Evolutionary conservation across 768 basidiomycete species (phyloP).

Genomic region (Russula sp.): DNA sequence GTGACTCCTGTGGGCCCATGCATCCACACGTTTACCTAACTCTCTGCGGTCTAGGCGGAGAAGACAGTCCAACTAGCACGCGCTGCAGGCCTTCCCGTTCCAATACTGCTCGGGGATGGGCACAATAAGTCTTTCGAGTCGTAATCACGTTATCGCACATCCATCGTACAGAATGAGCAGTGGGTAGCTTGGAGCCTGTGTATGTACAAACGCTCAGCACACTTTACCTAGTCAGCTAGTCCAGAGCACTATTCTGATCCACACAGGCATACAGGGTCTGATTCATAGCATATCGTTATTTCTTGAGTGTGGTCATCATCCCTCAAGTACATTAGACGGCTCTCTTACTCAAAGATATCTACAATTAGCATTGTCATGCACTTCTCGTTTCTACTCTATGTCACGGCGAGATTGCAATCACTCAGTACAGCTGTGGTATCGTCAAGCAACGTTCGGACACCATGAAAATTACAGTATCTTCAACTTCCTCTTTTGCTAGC

Average conservation of each 20-base stretch:
- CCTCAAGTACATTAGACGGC: not conserved
- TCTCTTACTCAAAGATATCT: not conserved
- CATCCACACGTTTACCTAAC: not conserved
- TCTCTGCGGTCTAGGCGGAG: constrained; percentile 6
- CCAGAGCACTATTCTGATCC: not conserved
- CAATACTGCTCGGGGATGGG: not conserved
- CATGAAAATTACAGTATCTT: not conserved
- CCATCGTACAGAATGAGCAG: not conserved
- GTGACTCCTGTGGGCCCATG: constrained; percentile 28
- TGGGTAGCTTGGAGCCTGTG: not conserved
- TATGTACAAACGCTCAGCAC: not conserved
- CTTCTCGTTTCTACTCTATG: not conserved
- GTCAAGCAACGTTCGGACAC: not conserved
- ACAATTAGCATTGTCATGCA: not conserved
- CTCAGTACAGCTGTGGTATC: not conserved
- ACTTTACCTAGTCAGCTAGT: not conserved
- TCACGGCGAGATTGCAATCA: not conserved
- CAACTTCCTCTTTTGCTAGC: constrained; percentile 1
- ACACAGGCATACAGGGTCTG: no score
- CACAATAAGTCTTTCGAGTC: not conserved
- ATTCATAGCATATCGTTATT: not conserved
- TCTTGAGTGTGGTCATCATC: not conserved
- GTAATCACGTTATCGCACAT: not conserved
- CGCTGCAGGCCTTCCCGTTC: constrained; percentile 17
- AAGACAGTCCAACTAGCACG: constrained; percentile 15